A percentile compares a stretch with the other conserved stretches of the same genome.
phyloP scores from a whole-genome alignment of 2,329 filamentous ascomycete genomes.

The Ceratocystiopsis sp. region DNA sequence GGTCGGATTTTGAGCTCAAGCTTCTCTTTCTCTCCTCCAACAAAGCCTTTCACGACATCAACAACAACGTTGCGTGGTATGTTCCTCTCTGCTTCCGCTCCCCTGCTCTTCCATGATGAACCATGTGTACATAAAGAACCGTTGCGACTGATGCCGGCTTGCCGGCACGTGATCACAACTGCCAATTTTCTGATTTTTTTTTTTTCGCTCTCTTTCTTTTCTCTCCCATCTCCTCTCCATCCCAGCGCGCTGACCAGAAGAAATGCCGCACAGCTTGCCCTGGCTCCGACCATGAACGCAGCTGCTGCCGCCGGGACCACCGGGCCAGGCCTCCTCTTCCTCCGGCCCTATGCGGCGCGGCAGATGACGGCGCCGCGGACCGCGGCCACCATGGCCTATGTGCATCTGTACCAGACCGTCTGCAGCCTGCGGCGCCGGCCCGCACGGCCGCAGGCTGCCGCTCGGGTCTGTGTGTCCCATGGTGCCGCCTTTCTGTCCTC shows the following conservation, averaged over 20 bases:
- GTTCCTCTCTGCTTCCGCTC: background rate
- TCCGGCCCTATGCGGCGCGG: slow-evolving; percentile 37
- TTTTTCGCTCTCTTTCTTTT: background rate
- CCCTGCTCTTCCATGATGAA: slow-evolving; percentile 26
- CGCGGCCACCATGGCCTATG: slow-evolving; percentile 19
- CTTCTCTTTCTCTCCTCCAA: background rate
- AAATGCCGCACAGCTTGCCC: too few species aligned
- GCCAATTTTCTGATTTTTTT: slow-evolving; percentile 22
- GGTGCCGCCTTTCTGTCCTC: too few species aligned
- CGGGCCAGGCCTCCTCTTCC: slow-evolving; percentile 21
- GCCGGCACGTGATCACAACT: slow-evolving; percentile 34
- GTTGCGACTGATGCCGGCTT: slow-evolving; percentile 37
- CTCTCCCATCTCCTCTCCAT: background rate
- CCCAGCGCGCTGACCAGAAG: background rate
- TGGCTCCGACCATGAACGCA: too few species aligned
- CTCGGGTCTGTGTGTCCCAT: too few species aligned
- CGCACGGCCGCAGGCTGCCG: too few species aligned
- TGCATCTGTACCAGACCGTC: slow-evolving; percentile 27
- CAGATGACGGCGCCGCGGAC: slow-evolving; percentile 11
- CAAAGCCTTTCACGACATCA: too few species aligned
- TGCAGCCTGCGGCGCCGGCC: background rate
- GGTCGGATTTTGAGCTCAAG: too few species aligned
- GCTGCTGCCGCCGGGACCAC: background rate
- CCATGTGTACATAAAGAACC: slow-evolving; percentile 33
- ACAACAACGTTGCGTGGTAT: background rate